These are phyloP conservation scores for Dendrobium nobile DNA, from an alignment of 106 monocot species.

Conservation along the genomic window DNA sequence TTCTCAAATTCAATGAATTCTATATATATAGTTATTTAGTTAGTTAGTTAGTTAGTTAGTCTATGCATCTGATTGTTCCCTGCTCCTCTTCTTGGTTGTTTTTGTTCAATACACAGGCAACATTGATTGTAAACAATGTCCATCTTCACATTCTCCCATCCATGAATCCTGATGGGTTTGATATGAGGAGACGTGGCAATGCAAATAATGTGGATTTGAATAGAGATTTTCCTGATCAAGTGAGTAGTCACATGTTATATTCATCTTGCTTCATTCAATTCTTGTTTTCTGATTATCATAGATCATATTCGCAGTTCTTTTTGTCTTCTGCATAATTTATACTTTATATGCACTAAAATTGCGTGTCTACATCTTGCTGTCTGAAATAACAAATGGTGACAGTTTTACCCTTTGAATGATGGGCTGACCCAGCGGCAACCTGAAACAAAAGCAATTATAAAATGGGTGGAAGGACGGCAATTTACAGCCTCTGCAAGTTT, in stretches of 20 bases:
- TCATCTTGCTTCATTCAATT: neutral
- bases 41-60: neutral
- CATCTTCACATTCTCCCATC: slow-evolving; percentile 98
- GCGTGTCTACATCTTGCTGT: slow-evolving; percentile 2
- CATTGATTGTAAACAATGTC: slow-evolving; percentile 62
- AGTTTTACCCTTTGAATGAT: slow-evolving; percentile 84
- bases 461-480: slow-evolving; percentile 52
- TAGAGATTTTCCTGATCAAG: slow-evolving; percentile 99
- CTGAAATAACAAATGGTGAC: slow-evolving; percentile 11
- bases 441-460: slow-evolving; percentile 94
- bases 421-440: slow-evolving; percentile 52
- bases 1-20: too few relatives aligned
- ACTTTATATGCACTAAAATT: neutral
- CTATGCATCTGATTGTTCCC: neutral
- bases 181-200: slow-evolving; percentile 84
- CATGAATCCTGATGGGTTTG: slow-evolving; percentile 99
- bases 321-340: neutral
- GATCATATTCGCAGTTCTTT: neutral
- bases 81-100: neutral
- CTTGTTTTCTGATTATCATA: neutral
- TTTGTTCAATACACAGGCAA: slow-evolving; percentile 47
- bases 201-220: slow-evolving; percentile 92
- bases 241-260: slow-evolving; percentile 15
- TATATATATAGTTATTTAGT: too few relatives aligned
- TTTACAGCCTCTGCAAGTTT: slow-evolving; percentile 97